phyloP scores from a whole-genome alignment of 495 filamentous ascomycete species.

The Xylaria longipes region DNA sequence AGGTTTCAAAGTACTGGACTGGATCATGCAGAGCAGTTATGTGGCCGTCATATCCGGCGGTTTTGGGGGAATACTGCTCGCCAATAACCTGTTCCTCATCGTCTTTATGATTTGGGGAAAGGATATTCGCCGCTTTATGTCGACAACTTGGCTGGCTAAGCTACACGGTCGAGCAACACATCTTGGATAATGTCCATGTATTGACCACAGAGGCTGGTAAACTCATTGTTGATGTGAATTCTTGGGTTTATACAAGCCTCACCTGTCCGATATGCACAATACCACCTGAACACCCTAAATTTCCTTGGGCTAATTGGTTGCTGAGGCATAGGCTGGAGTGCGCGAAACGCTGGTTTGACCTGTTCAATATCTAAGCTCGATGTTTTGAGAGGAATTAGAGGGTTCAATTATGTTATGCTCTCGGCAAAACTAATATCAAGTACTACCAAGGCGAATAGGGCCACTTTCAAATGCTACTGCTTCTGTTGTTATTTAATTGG shows the following conservation, averaged over 20 bases:
- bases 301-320: background rate
- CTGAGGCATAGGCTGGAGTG: background rate
- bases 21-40: slow-evolving; percentile 44
- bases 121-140: slow-evolving; percentile 40
- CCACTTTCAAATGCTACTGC: background rate
- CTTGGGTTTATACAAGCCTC: background rate
- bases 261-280: background rate
- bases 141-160: slow-evolving; percentile 42
- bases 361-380: background rate
- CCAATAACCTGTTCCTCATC: slow-evolving; percentile 43
- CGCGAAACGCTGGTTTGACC: background rate
- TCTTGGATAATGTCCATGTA: background rate
- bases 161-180: slow-evolving; percentile 34
- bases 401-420: background rate
- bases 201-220: background rate
- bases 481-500: background rate
- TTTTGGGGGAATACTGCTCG: slow-evolving; percentile 42
- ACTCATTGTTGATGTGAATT: background rate
- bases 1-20: slow-evolving; percentile 44
- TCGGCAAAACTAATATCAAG: too few relatives aligned
- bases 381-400: background rate
- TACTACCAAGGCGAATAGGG: background rate
- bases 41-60: slow-evolving; percentile 40
- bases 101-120: slow-evolving; percentile 49
- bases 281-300: background rate